Evolutionary conservation across 192 early-diverging fungal genomes (phyloP).

Genomic region (Backusella australiensis): DNA sequence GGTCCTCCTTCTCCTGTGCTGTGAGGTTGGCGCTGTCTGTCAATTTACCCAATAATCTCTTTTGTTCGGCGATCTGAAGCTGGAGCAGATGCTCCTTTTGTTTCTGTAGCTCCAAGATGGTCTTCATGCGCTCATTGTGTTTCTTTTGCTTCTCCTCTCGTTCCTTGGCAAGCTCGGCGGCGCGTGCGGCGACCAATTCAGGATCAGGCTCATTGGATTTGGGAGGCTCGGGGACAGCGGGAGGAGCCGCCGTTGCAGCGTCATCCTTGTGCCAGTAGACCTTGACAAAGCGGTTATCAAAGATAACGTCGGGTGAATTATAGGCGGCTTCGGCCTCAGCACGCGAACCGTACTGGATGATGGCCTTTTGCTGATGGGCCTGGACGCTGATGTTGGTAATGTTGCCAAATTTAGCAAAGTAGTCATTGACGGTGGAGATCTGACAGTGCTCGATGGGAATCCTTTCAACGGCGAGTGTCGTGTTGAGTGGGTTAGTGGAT

Average conservation of each 20-base stretch:
- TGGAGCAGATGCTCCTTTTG: slow-evolving; percentile 57
- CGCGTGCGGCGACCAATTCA: slow-evolving; percentile 38
- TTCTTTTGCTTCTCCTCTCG: slow-evolving; percentile 49
- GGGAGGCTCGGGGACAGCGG: slow-evolving; percentile 8
- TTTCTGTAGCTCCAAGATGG: slow-evolving; percentile 52
- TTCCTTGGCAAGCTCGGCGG: slow-evolving; percentile 43
- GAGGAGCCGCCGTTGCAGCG: neutral
- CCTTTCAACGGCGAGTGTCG: slow-evolving; percentile 69
- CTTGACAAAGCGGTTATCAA: slow-evolving; percentile 85
- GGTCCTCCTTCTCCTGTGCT: slow-evolving; percentile 42
- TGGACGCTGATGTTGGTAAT: slow-evolving; percentile 71
- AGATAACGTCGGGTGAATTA: slow-evolving; percentile 73
- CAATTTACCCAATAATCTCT: slow-evolving; percentile 56
- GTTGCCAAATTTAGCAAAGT: slow-evolving; percentile 75
- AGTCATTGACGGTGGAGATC: slow-evolving; percentile 72
- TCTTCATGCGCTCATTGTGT: slow-evolving; percentile 48
- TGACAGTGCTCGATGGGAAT: slow-evolving; percentile 68
- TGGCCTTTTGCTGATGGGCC: slow-evolving; percentile 49
- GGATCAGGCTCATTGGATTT: slow-evolving; percentile 40
- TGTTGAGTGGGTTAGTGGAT: slow-evolving; percentile 34
- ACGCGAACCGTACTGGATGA: slow-evolving; percentile 59
- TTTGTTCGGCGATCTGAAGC: slow-evolving; percentile 64
- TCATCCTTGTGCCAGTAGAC: slow-evolving; percentile 73
- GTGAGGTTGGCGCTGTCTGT: slow-evolving; percentile 50
- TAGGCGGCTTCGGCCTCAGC: slow-evolving; percentile 71